Evolutionary conservation across 2,329 filamentous ascomycete genomes (phyloP).

Genomic region (Colletotrichum sp.): DNA sequence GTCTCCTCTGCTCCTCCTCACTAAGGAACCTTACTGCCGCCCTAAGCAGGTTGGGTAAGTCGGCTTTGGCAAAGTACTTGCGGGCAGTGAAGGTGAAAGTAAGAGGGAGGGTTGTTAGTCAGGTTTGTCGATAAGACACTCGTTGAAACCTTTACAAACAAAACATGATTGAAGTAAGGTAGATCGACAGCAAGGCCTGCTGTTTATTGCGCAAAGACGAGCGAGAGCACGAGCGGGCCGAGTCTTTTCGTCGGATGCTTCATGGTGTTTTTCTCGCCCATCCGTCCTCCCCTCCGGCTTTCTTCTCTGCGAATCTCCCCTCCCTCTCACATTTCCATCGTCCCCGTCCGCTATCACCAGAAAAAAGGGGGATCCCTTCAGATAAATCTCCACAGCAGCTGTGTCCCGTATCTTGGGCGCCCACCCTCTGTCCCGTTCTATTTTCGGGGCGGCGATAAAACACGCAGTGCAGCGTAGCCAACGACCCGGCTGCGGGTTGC

Average conservation of each 20-base stretch:
- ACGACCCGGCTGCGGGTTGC: not conserved
- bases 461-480: slow-evolving; percentile 8
- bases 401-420: not conserved
- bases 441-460: slow-evolving; percentile 20
- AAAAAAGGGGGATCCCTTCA: slow-evolving; percentile 16
- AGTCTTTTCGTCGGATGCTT: not conserved
- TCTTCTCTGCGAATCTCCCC: slow-evolving; percentile 1
- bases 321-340: not conserved
- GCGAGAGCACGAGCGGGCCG: not conserved
- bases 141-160: slow-evolving; percentile 13
- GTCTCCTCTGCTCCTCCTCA: not conserved
- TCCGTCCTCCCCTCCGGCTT: slow-evolving; percentile 16
- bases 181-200: not conserved
- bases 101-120: not conserved
- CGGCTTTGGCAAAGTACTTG: not conserved
- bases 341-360: not conserved
- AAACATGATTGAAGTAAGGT: slow-evolving; percentile 3
- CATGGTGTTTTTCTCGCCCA: not conserved
- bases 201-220: not conserved
- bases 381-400: slow-evolving; percentile 7
- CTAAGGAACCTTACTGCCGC: not conserved
- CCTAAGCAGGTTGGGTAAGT: not conserved
- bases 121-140: slow-evolving; percentile 2
- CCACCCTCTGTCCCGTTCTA: slow-evolving; percentile 10
- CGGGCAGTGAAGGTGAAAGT: not conserved